These are phyloP conservation scores for Neofusicoccum kwambonambiense DNA, from an alignment of 2,329 filamentous ascomycete species.

Conservation along the genomic window DNA sequence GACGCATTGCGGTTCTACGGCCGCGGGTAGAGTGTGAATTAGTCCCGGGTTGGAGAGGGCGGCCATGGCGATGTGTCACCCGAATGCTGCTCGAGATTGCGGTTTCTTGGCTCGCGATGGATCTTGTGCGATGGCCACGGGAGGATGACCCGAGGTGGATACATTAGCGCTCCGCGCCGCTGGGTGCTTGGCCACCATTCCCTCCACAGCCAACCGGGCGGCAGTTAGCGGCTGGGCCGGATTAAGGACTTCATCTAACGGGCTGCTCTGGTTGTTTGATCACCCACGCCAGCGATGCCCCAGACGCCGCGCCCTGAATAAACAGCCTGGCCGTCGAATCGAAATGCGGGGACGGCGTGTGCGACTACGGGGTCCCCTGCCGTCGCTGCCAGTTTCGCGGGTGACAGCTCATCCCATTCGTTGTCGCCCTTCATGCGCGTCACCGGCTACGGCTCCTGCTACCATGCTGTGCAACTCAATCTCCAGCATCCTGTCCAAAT, in stretches of 20 bases:
- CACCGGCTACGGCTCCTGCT: background rate
- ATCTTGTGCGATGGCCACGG: background rate
- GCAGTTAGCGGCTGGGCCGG: background rate
- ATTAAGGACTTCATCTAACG: background rate
- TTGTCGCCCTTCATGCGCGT: background rate
- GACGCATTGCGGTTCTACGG: background rate
- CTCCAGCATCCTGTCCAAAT: background rate
- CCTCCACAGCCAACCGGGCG: background rate
- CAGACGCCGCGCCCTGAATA: background rate
- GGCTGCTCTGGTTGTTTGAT: background rate
- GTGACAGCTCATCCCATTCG: slow-evolving; percentile 3
- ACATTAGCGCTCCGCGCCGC: background rate
- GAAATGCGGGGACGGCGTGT: background rate
- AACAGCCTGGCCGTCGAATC: background rate
- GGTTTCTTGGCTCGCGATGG: background rate
- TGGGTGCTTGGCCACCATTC: background rate
- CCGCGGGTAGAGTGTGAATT: background rate
- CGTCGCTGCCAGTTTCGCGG: background rate
- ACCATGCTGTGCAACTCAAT: slow-evolving; percentile 6
- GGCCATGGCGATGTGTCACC: background rate
- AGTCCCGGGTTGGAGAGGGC: background rate
- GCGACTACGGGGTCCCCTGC: slow-evolving; percentile 1
- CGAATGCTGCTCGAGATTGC: background rate
- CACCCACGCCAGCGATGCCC: background rate
- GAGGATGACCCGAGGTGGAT: background rate